Base-by-base conservation (phyloP, 2,329 filamentous ascomycete species). In the Apiospora pterosperma region DNA sequence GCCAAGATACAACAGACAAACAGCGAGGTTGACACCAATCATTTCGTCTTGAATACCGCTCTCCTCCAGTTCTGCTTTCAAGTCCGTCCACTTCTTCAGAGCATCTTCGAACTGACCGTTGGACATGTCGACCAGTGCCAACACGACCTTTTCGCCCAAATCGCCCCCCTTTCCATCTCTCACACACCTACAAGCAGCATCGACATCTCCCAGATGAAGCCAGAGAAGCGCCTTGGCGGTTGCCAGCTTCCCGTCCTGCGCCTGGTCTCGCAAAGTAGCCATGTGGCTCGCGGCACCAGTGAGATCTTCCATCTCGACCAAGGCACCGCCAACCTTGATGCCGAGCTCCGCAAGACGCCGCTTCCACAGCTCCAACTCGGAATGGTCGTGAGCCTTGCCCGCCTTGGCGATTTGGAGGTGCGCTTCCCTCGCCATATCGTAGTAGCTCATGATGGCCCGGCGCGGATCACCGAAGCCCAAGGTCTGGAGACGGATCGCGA, bases 301-400 rank as follows among this genome's bases (percentile, higher is more conserved):
- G 0, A 96, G 75, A 74, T 99, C 95, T 10, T 93, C 92, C 89
- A 97, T 96, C 76, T 96, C 92, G 6, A 95, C 84, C 34, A 96
- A 78, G 0, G 90, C 89, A 16, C 86, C 84, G 0, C 86, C 86
- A 1, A 91, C 86, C 64, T 84, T 79, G 55, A 91, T 81, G 0
- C 93, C 94, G 2, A 97, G 81, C 67, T 97, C 93, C 1, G 83
- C 80, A 0, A 98, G 82, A 31, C 95, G 80, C 0, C 79, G 78
- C 68, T 86, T 88, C 95, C 95, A 98, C 6, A 90, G 70, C 68
- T 84, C 81, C 19, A 83, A 80, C 25, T 87, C 86, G 0, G 87
- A 82, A 61, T 84, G 81, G 11, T 85, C 83, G 42, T 82, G 80
- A 36, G 69, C 72, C 12, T 70, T 72, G 5, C 71, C 74, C 0